phyloP scores from a whole-genome alignment of 768 basidiomycete species.

The Tulasnella sp. region DNA sequence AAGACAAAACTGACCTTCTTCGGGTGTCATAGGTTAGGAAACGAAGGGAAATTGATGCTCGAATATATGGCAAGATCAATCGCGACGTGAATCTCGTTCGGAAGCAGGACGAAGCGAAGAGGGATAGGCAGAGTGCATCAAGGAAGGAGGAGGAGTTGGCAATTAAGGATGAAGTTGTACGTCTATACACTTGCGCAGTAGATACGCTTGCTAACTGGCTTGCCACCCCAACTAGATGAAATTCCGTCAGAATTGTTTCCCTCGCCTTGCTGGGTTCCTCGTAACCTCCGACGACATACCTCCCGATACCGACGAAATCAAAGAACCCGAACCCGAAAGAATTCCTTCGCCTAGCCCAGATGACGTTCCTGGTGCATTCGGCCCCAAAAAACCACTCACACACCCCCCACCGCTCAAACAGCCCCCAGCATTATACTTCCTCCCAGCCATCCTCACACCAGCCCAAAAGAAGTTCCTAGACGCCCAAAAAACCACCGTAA shows the following conservation, averaged over 20 bases:
- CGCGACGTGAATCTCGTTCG: slow-evolving; percentile 18
- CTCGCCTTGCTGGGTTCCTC: slow-evolving; percentile 19
- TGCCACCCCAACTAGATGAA: background rate
- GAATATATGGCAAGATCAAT: slow-evolving; percentile 21
- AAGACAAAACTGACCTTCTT: background rate
- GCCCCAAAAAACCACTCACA: background rate
- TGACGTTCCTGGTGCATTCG: background rate
- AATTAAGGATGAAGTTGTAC: slow-evolving; percentile 21
- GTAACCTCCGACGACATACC: slow-evolving; percentile 22
- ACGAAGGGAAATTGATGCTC: slow-evolving; percentile 17
- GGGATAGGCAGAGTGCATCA: slow-evolving; percentile 15
- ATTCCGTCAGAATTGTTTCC: slow-evolving; percentile 18
- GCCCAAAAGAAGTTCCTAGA: slow-evolving; percentile 22
- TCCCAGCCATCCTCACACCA: slow-evolving; percentile 20
- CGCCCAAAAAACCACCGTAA: background rate
- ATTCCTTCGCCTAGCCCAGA: background rate
- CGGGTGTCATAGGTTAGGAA: slow-evolving; percentile 17
- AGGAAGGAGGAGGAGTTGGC: slow-evolving; percentile 23
- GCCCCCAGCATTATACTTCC: slow-evolving; percentile 22
- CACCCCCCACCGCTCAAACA: slow-evolving; percentile 17
- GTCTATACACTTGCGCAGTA: background rate
- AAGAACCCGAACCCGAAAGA: background rate
- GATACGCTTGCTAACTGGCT: background rate
- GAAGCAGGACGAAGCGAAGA: slow-evolving; percentile 21
- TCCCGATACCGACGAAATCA: background rate